Evolutionary conservation across 2,329 filamentous ascomycete genomes (phyloP).

Genomic region (Helicocarpus griseus): DNA sequence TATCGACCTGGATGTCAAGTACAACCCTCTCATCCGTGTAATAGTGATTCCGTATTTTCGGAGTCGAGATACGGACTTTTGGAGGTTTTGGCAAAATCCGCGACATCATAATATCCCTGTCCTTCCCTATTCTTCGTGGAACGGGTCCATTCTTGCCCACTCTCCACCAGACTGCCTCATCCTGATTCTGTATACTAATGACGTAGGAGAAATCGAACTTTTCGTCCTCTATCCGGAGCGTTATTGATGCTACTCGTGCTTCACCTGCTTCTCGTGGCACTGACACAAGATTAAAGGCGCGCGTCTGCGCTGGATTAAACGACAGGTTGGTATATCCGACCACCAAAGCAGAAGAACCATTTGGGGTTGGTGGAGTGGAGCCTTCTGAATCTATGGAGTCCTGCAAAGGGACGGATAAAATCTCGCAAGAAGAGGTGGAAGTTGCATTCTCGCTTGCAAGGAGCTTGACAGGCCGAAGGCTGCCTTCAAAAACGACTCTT

Average conservation of each 20-base stretch:
- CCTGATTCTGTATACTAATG: slow-evolving; percentile 35
- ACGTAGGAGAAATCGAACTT: slow-evolving; percentile 59
- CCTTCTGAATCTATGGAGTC: slow-evolving; percentile 15
- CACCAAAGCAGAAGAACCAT: slow-evolving; percentile 32
- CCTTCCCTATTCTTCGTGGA: slow-evolving; percentile 33
- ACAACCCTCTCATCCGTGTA: slow-evolving; percentile 73
- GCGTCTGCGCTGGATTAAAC: slow-evolving; percentile 56
- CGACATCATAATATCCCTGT: slow-evolving; percentile 46
- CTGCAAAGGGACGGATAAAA: slow-evolving; percentile 24
- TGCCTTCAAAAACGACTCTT: slow-evolving; percentile 44
- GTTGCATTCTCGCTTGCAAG: slow-evolving; percentile 22
- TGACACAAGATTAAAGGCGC: slow-evolving; percentile 61
- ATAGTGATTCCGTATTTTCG: slow-evolving; percentile 58
- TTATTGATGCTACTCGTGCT: slow-evolving; percentile 55
- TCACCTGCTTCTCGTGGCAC: slow-evolving; percentile 75
- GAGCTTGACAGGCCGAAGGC: slow-evolving; percentile 34
- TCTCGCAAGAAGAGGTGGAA: slow-evolving; percentile 18
- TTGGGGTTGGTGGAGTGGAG: slow-evolving; percentile 22
- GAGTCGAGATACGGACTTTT: slow-evolving; percentile 68
- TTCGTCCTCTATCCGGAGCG: slow-evolving; percentile 53
- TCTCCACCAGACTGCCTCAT: slow-evolving; percentile 35
- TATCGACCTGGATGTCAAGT: slow-evolving; percentile 61
- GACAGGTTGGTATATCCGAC: slow-evolving; percentile 54
- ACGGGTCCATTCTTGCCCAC: slow-evolving; percentile 25
- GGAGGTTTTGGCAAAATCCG: slow-evolving; percentile 80